A percentile compares a stretch with the other conserved stretches of the same genome.
These are phyloP conservation scores for Penicillium griseofulvum DNA, from an alignment of 2,329 filamentous ascomycete species.

Conservation along the genomic window DNA sequence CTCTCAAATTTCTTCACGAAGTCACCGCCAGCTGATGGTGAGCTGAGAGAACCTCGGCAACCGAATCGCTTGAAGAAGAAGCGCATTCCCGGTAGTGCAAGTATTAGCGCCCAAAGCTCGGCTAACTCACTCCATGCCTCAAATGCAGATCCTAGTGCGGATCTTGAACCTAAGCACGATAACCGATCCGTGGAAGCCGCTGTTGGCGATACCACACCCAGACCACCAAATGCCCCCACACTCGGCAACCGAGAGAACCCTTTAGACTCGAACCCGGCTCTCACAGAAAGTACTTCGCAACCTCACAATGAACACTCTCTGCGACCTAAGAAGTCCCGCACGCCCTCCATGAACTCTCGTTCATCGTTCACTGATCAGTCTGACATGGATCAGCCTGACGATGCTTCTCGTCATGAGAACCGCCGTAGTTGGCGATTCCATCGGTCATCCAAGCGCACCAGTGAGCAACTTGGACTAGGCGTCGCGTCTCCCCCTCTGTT, in stretches of 20 bases:
- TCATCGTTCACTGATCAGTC: conserved; percentile 74
- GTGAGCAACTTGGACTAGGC: conserved; percentile 47
- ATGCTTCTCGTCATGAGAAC: conserved; percentile 60
- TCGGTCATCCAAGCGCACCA: conserved; percentile 54
- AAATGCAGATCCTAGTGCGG: conserved; percentile 42
- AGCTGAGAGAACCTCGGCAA: conserved; percentile 61
- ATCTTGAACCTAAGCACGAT: conserved; percentile 30
- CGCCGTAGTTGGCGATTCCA: conserved; percentile 72
- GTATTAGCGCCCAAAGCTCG: conserved; percentile 88
- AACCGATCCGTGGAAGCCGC: conserved; percentile 11
- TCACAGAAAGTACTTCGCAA: conserved; percentile 42
- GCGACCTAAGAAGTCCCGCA: conserved; percentile 68
- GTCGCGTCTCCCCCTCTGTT: conserved; percentile 50
- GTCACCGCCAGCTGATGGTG: conserved; percentile 62
- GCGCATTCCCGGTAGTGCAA: conserved; percentile 69
- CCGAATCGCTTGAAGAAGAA: conserved; percentile 94
- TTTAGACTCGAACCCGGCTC: conserved; percentile 21
- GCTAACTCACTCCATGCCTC: conserved; percentile 66
- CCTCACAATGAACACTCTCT: conserved; percentile 53
- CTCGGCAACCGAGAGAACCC: conserved; percentile 27
- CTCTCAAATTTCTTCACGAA: conserved; percentile 67
- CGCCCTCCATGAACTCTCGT: conserved; percentile 71
- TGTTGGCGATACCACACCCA: conserved; percentile 35
- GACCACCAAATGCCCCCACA: conserved; percentile 32
- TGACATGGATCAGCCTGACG: conserved; percentile 72